phyloP scores from a whole-genome alignment of 2,329 filamentous ascomycete genomes.

The Allantophomopsis cytisporea region DNA sequence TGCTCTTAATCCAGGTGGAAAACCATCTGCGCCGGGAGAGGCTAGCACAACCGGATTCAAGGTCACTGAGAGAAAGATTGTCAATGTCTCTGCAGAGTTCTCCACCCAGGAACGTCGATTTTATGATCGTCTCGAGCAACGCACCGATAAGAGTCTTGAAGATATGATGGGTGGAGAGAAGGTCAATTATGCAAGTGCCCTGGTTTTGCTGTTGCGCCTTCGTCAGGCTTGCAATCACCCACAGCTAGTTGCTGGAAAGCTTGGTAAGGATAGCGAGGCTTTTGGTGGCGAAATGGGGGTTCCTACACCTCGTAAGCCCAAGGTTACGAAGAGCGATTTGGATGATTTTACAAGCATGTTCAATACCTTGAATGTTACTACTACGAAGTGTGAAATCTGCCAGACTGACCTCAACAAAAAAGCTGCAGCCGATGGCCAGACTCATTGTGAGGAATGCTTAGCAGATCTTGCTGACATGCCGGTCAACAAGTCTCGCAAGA shows the following conservation, averaged over 20 bases:
- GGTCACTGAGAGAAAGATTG: constrained; percentile 81
- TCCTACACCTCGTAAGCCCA: constrained; percentile 27
- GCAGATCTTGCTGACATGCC: constrained; percentile 54
- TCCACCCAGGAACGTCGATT: constrained; percentile 70
- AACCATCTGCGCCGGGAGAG: constrained; percentile 30
- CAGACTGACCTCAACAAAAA: constrained; percentile 16
- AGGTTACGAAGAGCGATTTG: constrained; percentile 47
- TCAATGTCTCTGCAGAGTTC: constrained; percentile 67
- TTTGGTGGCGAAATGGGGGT: constrained; percentile 47
- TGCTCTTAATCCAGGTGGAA: constrained; percentile 64
- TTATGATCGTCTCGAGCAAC: constrained; percentile 70
- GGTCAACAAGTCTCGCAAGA: constrained; percentile 24
- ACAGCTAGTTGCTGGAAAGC: constrained; percentile 70
- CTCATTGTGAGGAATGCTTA: constrained; percentile 62
- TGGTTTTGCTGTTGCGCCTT: constrained; percentile 81
- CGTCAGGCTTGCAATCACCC: constrained; percentile 94
- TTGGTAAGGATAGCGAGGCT: constrained; percentile 80
- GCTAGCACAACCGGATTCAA: constrained; percentile 59
- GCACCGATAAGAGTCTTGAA: constrained; percentile 77
- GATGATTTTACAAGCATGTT: constrained; percentile 80
- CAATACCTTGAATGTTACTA: constrained; percentile 52
- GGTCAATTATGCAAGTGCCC: constrained; percentile 83
- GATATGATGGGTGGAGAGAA: constrained; percentile 73
- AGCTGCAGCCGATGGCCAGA: constrained; percentile 25
- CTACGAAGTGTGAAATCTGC: constrained; percentile 20